Percentiles rank a stretch among this genome's conserved stretches.
These are phyloP conservation scores for Tulasnella sp. DNA, from an alignment of 768 basidiomycete species.

Conservation along the genomic window DNA sequence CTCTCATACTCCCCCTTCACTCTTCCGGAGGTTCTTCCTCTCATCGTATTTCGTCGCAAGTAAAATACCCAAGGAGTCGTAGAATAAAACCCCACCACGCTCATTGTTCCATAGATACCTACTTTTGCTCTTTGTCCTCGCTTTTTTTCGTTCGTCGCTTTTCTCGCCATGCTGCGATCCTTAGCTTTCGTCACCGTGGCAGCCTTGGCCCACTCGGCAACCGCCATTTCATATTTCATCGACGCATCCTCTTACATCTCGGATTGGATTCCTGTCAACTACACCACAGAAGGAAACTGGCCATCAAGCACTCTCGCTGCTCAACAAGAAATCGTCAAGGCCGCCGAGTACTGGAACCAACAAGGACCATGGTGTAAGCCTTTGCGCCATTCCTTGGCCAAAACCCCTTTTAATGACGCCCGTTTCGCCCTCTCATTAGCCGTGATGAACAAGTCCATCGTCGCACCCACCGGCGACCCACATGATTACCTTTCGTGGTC, in stretches of 20 bases:
- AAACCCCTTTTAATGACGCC: neutral
- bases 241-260: slow-evolving; percentile 22
- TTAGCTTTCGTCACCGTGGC: neutral
- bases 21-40: neutral
- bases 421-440: neutral
- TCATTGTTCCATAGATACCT: neutral
- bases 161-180: neutral
- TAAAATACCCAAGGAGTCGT: neutral
- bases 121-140: neutral
- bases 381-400: neutral
- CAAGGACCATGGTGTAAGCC: slow-evolving; percentile 28
- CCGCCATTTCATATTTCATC: slow-evolving; percentile 12
- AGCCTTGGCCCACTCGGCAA: neutral
- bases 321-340: slow-evolving; percentile 13
- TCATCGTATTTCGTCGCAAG: neutral
- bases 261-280: slow-evolving; percentile 25
- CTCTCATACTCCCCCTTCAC: neutral
- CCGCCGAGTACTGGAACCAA: slow-evolving; percentile 7
- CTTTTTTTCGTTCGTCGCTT: neutral
- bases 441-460: slow-evolving; percentile 25
- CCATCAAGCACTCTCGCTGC: neutral
- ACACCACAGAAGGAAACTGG: slow-evolving; percentile 23
- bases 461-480: slow-evolving; percentile 20
- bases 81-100: neutral
- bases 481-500: slow-evolving; percentile 31